phyloP scores from a whole-genome alignment of 2,329 filamentous ascomycete species.

The Monosporascus sp. region DNA sequence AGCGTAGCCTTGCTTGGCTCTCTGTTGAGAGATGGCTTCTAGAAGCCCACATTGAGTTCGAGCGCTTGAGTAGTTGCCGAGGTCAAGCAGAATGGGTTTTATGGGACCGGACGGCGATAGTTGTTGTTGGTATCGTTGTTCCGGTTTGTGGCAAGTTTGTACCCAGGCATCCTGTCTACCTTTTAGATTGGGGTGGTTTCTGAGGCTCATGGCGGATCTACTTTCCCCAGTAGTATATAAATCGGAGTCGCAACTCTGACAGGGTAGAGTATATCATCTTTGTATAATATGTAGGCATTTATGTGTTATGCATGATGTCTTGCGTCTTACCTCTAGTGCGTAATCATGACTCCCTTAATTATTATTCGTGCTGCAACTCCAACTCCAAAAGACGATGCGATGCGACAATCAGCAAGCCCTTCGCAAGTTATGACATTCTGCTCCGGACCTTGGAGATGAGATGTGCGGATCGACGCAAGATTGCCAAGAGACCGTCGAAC shows the following conservation, averaged over 20 bases:
- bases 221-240: no score
- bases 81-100: neutral
- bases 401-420: neutral
- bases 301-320: no score
- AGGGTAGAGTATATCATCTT: no score
- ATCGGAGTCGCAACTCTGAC: no score
- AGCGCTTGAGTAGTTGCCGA: neutral
- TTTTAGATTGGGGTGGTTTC: no score
- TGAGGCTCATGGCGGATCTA: no score
- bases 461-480: neutral
- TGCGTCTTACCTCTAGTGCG: neutral
- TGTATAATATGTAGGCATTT: no score
- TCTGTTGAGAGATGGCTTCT: neutral
- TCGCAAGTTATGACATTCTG: neutral
- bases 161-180: no score
- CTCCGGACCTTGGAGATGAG: neutral
- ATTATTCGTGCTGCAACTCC: neutral
- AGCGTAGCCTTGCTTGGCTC: neutral
- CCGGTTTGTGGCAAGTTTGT: neutral
- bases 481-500: no score
- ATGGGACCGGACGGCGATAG: neutral
- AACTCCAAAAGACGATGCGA: neutral
- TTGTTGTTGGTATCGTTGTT: neutral
- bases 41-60: neutral
- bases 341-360: neutral